A percentile compares a stretch with the other conserved stretches of the same genome.
Evolutionary conservation across 2,329 filamentous ascomycete species (phyloP).

Genomic region (Aphanocladium album): DNA sequence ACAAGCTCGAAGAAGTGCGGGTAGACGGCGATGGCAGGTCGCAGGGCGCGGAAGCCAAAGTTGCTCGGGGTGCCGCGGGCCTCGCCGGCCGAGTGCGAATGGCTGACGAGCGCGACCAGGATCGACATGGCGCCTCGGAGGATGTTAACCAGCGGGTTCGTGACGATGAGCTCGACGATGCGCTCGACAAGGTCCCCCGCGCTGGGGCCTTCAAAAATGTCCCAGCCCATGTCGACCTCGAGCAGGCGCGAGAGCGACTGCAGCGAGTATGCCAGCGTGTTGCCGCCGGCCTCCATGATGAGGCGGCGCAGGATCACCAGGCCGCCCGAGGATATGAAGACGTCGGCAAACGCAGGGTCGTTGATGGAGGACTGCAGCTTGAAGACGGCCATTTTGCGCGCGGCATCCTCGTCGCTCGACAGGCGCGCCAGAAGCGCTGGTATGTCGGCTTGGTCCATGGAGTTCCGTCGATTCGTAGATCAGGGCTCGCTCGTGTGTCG

Average conservation of each 20-base stretch:
- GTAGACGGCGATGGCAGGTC: constrained; percentile 84
- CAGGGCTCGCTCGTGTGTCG: background rate
- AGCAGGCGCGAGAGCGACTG: constrained; percentile 82
- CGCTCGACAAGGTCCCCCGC: constrained; percentile 64
- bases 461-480: background rate
- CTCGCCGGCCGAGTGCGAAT: constrained; percentile 58
- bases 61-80: constrained; percentile 46
- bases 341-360: constrained; percentile 92
- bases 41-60: constrained; percentile 86
- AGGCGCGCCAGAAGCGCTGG: constrained; percentile 60
- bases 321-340: constrained; percentile 88
- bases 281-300: constrained; percentile 80
- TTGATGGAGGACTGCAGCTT: constrained; percentile 94
- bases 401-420: constrained; percentile 74
- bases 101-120: constrained; percentile 84
- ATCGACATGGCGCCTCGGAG: constrained; percentile 95
- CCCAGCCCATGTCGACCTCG: constrained; percentile 98
- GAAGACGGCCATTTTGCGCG: constrained; percentile 98
- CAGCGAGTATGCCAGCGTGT: constrained; percentile 91
- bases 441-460: constrained; percentile 63
- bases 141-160: constrained; percentile 94
- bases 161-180: constrained; percentile 89
- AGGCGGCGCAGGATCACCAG: constrained; percentile 75
- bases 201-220: constrained; percentile 64
- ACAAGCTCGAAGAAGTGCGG: constrained; percentile 94